A percentile compares a stretch with the other conserved stretches of the same genome.
Conservation (phyloP, 495 filamentous ascomycete genomes). For the Daldinia grandis region DNA sequence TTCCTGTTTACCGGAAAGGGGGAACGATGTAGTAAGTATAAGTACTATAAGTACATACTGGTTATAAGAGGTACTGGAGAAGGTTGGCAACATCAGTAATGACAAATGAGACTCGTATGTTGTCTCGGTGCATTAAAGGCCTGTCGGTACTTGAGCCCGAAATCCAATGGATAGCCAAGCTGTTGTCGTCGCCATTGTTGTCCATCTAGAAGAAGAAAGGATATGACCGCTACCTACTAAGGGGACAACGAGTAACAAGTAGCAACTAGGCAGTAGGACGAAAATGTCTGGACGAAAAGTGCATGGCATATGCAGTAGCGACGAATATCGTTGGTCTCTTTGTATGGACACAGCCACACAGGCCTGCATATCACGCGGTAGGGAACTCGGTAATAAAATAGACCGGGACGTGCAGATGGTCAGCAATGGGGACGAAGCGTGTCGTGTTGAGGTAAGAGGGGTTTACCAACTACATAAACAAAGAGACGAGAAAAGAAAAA, state of each 20-base stretch:
- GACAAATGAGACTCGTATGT: conserved; percentile 38
- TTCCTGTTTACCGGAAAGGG: conserved; percentile 37
- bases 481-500: neutral
- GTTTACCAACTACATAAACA: conserved; percentile 4
- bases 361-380: conserved; percentile 41
- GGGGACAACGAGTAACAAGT: neutral
- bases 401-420: conserved; percentile 27
- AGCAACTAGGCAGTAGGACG: conserved; percentile 9
- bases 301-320: conserved; percentile 42
- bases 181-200: conserved; percentile 18
- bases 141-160: conserved; percentile 40
- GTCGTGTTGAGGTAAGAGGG: neutral
- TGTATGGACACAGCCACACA: conserved; percentile 36
- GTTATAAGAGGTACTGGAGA: too few relatives aligned
- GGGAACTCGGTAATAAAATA: conserved; percentile 38
- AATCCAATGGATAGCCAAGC: conserved; percentile 25
- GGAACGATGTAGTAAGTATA: conserved; percentile 28
- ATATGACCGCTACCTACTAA: conserved; percentile 25
- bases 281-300: conserved; percentile 34
- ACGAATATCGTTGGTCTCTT: conserved; percentile 36
- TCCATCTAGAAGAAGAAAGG: conserved; percentile 33
- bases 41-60: too few relatives aligned
- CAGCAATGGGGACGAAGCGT: conserved; percentile 10
- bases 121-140: conserved; percentile 19
- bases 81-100: conserved; percentile 34